Conservation (phyloP, 169 alveolate genomes). For the Plasmodium sp. region DNA sequence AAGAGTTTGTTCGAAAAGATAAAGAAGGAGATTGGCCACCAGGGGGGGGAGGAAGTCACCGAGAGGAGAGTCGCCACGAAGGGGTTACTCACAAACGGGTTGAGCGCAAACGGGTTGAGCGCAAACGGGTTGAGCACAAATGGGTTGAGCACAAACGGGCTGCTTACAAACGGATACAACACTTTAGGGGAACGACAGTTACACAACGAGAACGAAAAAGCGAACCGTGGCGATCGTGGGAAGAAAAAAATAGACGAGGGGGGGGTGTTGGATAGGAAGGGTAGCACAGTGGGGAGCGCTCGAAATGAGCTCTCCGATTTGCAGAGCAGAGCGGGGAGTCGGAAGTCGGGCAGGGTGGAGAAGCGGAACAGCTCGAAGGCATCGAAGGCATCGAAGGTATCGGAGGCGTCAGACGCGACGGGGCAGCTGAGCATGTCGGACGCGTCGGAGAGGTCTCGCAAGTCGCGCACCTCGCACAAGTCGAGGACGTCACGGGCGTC, state of each 20-base stretch:
- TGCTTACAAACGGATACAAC: not conserved
- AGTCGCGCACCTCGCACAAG: not conserved
- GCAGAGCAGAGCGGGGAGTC: not conserved
- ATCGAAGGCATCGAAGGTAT: not conserved
- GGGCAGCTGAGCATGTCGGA: not conserved
- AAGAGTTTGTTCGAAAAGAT: slow-evolving; percentile 32
- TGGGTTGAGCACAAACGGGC: no score
- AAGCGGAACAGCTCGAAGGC: not conserved
- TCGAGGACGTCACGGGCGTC: not conserved
- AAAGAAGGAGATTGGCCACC: not conserved
- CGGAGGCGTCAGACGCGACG: no score
- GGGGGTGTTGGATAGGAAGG: not conserved
- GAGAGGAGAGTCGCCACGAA: not conserved
- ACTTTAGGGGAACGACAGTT: not conserved
- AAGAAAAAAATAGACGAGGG: not conserved
- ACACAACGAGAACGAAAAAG: not conserved
- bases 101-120: no score
- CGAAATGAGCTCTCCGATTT: not conserved
- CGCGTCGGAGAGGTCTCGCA: not conserved
- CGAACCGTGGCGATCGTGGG: not conserved
- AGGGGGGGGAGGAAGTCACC: not conserved
- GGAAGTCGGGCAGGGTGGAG: not conserved
- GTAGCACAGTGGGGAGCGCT: not conserved
- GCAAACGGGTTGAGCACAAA: no score
- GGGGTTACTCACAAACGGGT: no score